Conservation (phyloP, 2,329 filamentous ascomycete species). For the Byssochlamys sp. region DNA sequence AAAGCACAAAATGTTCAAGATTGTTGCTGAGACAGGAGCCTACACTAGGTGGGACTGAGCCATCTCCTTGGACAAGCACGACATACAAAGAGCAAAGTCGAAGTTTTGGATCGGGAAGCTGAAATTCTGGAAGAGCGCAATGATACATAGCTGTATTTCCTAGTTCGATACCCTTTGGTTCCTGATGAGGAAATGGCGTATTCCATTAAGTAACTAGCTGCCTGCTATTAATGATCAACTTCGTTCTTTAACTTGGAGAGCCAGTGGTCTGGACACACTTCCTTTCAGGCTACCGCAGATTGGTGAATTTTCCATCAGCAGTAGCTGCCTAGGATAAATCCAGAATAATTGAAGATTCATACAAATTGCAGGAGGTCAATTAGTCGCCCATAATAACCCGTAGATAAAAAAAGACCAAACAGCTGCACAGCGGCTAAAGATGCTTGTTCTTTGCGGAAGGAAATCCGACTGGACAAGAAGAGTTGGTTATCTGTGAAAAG, state of each 20-base stretch:
- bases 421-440: not conserved
- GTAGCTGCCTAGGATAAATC: not conserved
- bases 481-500: not conserved
- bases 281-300: not conserved
- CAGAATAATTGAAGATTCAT: not conserved
- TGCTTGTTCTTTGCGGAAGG: not conserved
- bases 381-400: not conserved
- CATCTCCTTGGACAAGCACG: no score
- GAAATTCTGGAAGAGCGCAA: no score
- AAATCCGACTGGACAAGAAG: not conserved
- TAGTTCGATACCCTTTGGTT: not conserved
- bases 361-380: not conserved
- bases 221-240: not conserved
- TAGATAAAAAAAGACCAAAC: not conserved
- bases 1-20: no score
- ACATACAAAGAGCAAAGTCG: not conserved
- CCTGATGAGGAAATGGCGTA: no score
- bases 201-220: not conserved
- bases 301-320: not conserved
- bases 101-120: not conserved
- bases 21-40: not conserved
- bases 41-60: not conserved
- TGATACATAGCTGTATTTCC: not conserved
- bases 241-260: not conserved
- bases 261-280: not conserved